phyloP scores from a whole-genome alignment of 2,329 filamentous ascomycete species.

The Fusarium stilboides region DNA sequence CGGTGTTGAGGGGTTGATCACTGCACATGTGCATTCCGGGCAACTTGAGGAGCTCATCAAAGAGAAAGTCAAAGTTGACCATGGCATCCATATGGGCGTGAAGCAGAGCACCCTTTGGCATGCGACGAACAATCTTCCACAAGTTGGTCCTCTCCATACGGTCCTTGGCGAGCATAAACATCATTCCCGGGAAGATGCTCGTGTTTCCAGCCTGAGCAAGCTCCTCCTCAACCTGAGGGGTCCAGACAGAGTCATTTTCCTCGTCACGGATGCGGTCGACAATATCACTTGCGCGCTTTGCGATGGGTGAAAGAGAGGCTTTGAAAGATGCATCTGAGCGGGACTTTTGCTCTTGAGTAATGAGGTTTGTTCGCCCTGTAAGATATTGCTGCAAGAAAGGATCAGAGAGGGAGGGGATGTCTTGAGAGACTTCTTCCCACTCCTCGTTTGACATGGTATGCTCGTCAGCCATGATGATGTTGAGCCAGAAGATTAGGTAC shows the following conservation, averaged over 20 bases:
- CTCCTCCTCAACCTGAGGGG: conserved; percentile 77
- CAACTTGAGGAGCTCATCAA: conserved; percentile 78
- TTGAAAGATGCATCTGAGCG: conserved; percentile 82
- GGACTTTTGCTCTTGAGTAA: conserved; percentile 84
- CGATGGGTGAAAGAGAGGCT: conserved; percentile 83
- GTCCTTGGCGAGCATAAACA: conserved; percentile 90
- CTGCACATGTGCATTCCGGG: conserved; percentile 81
- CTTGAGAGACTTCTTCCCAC: conserved; percentile 70
- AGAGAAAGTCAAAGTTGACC: conserved; percentile 87
- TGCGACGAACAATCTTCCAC: conserved; percentile 85
- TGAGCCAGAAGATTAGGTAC: no score
- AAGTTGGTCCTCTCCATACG: conserved; percentile 87
- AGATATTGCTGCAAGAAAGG: conserved; percentile 89
- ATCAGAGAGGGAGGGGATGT: conserved; percentile 73
- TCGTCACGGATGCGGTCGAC: conserved; percentile 84
- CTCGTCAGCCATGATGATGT: conserved; percentile 51
- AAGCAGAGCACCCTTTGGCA: conserved; percentile 90
- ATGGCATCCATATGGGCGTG: conserved; percentile 94
- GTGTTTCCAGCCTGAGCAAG: conserved; percentile 74
- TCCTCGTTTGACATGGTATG: conserved; percentile 66
- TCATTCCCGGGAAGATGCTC: conserved; percentile 88
- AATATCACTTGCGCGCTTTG: conserved; percentile 82
- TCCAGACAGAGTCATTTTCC: conserved; percentile 85
- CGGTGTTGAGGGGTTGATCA: conserved; percentile 69
- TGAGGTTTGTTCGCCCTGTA: conserved; percentile 79